These are phyloP conservation scores for Beauveria asiatica DNA, from an alignment of 2,329 filamentous ascomycete species.

Conservation along the genomic window DNA sequence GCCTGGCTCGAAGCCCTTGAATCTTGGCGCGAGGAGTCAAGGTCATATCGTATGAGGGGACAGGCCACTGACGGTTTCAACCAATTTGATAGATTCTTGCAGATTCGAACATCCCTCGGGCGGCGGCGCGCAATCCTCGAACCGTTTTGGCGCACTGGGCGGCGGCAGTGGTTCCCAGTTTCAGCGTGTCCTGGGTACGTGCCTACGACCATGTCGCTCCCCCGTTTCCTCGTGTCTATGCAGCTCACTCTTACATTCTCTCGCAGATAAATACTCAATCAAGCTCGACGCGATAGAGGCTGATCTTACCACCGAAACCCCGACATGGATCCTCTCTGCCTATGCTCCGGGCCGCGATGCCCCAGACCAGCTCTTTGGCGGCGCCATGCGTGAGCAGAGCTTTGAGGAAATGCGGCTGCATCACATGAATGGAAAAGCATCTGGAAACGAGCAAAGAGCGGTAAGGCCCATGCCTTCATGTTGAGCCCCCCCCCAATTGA, in stretches of 20 bases:
- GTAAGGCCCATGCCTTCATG: constrained; percentile 24
- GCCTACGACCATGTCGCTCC: background rate
- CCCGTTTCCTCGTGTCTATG: background rate
- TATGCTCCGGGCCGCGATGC: constrained; percentile 73
- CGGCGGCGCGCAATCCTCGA: constrained; percentile 29
- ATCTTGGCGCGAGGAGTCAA: background rate
- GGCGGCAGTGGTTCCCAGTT: constrained; percentile 18
- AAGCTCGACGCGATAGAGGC: constrained; percentile 50
- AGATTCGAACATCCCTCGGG: constrained; percentile 44
- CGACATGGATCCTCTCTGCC: constrained; percentile 77
- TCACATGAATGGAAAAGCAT: constrained; percentile 51
- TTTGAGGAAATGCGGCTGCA: constrained; percentile 79
- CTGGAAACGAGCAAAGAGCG: constrained; percentile 50
- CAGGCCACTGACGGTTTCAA: background rate
- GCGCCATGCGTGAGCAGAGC: constrained; percentile 70
- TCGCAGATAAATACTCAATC: constrained; percentile 39
- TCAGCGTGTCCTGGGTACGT: constrained; percentile 16
- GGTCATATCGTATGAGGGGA: background rate
- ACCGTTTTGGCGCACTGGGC: constrained; percentile 49
- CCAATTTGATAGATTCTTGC: constrained; percentile 36
- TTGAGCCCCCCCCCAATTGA: background rate
- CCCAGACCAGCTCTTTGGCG: constrained; percentile 78
- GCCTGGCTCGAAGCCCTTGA: background rate
- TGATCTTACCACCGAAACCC: constrained; percentile 63
- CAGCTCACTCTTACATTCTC: background rate